A percentile compares a stretch with the other conserved stretches of the same genome.
Evolutionary conservation across 2,329 filamentous ascomycete species (phyloP).

Genomic region (Huntiella abstrusa): DNA sequence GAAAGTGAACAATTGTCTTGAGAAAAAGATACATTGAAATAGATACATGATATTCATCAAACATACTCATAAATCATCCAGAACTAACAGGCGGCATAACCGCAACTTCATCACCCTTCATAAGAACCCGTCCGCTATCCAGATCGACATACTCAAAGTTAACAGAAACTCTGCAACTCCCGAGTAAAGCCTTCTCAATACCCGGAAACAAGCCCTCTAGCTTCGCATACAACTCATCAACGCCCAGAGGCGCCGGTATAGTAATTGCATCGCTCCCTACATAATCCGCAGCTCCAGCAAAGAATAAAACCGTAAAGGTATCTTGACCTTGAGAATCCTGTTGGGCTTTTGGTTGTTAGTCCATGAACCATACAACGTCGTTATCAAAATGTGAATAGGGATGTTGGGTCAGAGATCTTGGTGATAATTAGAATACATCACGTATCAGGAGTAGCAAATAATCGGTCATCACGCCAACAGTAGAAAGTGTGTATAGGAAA

Average conservation of each 20-base stretch:
- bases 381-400: neutral
- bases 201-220: conserved; percentile 54
- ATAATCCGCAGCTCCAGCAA: conserved; percentile 54
- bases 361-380: too few species aligned
- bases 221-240: conserved; percentile 42
- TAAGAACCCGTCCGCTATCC: conserved; percentile 29
- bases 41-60: neutral
- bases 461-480: conserved; percentile 30
- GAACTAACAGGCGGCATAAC: conserved; percentile 81
- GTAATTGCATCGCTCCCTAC: conserved; percentile 49
- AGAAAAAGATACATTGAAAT: neutral
- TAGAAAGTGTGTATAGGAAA: neutral
- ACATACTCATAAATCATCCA: conserved; percentile 29
- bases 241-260: conserved; percentile 44
- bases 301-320: conserved; percentile 60
- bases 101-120: conserved; percentile 64
- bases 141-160: conserved; percentile 69
- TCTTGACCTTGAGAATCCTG: neutral
- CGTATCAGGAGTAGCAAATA: conserved; percentile 25
- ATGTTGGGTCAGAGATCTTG: conserved; percentile 47
- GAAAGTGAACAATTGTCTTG: too few species aligned
- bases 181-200: conserved; percentile 48
- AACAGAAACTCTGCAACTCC: conserved; percentile 57
- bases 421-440: conserved; percentile 44
- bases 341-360: too few species aligned